phyloP scores from a whole-genome alignment of 192 early-diverging fungal genomes.

The Chytriomyces sp. region DNA sequence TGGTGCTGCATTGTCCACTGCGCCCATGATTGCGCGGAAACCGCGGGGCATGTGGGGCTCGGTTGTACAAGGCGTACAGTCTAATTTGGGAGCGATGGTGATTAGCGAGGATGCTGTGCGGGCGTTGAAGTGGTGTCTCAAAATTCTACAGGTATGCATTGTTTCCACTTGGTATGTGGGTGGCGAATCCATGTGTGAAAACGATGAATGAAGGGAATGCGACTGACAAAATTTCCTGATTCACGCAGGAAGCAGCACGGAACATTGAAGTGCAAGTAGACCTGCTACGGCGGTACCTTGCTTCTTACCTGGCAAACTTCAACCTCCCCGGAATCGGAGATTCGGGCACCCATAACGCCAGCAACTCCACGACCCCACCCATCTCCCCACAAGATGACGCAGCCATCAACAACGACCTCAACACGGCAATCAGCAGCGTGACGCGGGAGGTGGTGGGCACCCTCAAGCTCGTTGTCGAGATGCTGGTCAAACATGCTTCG shows the following conservation, averaged over 20 bases:
- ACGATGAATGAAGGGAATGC: not conserved
- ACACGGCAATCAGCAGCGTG: conserved; percentile 34
- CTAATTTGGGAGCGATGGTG: conserved; percentile 72
- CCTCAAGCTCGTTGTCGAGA: conserved; percentile 81
- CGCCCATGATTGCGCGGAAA: conserved; percentile 44
- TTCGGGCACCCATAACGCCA: not conserved
- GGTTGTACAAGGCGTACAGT: conserved; percentile 61
- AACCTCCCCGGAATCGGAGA: not conserved
- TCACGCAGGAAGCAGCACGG: conserved; percentile 66
- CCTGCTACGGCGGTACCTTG: conserved; percentile 34
- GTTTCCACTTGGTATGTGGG: not conserved
- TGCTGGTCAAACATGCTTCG: conserved; percentile 85
- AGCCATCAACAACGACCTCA: conserved; percentile 19
- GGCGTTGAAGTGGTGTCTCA: conserved; percentile 84
- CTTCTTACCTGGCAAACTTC: conserved; percentile 18
- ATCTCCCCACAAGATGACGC: conserved; percentile 20
- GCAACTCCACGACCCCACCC: conserved; percentile 26
- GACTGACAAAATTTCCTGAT: not conserved
- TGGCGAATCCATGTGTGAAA: conserved; percentile 3
- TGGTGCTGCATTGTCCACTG: conserved; percentile 20
- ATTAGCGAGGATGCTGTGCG: conserved; percentile 88
- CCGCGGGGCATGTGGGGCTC: conserved; percentile 61
- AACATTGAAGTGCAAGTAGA: conserved; percentile 46
- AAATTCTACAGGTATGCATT: conserved; percentile 55
- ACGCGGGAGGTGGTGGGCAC: conserved; percentile 85